Percentiles rank a stretch among this genome's conserved stretches.
phyloP scores from a whole-genome alignment of 2,329 filamentous ascomycete genomes.

The Colletotrichum sp. region DNA sequence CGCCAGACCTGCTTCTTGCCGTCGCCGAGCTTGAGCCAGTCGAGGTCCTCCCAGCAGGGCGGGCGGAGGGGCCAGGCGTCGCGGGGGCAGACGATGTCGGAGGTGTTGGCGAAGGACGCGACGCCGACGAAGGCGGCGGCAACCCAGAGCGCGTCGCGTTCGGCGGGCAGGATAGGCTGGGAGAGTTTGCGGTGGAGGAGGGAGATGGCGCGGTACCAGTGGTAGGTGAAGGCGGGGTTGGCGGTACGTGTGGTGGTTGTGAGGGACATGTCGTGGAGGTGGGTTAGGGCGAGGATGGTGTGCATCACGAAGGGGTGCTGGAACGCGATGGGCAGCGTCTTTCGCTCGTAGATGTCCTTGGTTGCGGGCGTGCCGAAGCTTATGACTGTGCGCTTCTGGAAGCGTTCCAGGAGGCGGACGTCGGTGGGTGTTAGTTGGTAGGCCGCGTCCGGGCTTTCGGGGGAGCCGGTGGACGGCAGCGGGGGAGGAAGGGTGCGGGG shows the following conservation, averaged over 20 bases:
- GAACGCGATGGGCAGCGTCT: conserved; percentile 41
- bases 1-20: conserved; percentile 61
- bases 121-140: conserved; percentile 51
- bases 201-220: conserved; percentile 51
- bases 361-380: conserved; percentile 39
- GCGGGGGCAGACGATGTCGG: conserved; percentile 41
- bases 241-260: conserved; percentile 19
- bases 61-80: conserved; percentile 61
- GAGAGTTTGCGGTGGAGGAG: conserved; percentile 52
- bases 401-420: conserved; percentile 42
- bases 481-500: conserved; percentile 19
- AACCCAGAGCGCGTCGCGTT: conserved; percentile 54
- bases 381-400: conserved; percentile 45
- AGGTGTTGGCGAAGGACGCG: conserved; percentile 47
- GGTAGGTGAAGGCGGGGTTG: conserved; percentile 43
- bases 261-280: conserved; percentile 57
- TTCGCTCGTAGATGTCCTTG: conserved; percentile 36
- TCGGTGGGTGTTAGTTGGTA: conserved; percentile 36
- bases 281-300: conserved; percentile 53
- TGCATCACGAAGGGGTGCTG: conserved; percentile 61
- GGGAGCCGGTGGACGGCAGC: conserved; percentile 1
- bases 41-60: conserved; percentile 47
- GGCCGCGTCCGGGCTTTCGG: conserved; percentile 27
- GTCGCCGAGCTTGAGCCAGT: conserved; percentile 63
- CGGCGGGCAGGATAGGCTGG: conserved; percentile 31